A percentile compares a stretch with the other conserved stretches of the same genome.
These are phyloP conservation scores for Xenosphaeropsis pyriputrescens DNA, from an alignment of 2,329 filamentous ascomycete species.

Conservation along the genomic window DNA sequence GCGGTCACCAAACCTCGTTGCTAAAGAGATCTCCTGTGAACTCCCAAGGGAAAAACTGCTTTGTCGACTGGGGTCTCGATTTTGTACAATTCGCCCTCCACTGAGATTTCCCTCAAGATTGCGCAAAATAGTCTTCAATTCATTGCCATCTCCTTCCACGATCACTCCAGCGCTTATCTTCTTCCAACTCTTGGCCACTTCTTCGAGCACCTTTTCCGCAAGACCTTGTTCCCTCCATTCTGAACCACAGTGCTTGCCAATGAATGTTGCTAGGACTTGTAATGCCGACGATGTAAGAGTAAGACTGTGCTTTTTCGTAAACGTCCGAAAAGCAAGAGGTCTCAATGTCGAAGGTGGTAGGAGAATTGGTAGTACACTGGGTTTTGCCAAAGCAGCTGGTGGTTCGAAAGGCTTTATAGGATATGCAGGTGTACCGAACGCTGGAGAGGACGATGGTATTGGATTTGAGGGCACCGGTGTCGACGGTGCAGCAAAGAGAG, in stretches of 20 bases:
- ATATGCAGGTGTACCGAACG: constrained; percentile 76
- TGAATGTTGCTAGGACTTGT: constrained; percentile 72
- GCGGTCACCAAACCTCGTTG: constrained; percentile 40
- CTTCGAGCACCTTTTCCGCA: constrained; percentile 83
- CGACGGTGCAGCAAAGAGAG: constrained; percentile 13
- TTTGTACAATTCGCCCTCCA: constrained; percentile 54
- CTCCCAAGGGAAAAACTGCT: constrained; percentile 48
- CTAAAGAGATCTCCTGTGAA: constrained; percentile 31
- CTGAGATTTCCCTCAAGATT: constrained; percentile 77
- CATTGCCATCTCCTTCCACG: constrained; percentile 65
- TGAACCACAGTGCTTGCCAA: constrained; percentile 86
- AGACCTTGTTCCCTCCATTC: constrained; percentile 94
- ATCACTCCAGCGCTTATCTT: constrained; percentile 78
- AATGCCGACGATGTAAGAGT: constrained; percentile 81
- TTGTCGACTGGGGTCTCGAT: constrained; percentile 43
- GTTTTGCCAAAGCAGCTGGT: constrained; percentile 24
- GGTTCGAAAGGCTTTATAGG: constrained; percentile 30
- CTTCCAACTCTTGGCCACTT: constrained; percentile 86
- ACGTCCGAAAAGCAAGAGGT: constrained; percentile 84
- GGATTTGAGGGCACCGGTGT: constrained; percentile 27
- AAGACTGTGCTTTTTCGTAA: constrained; percentile 94
- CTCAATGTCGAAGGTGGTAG: constrained; percentile 77
- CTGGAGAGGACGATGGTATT: constrained; percentile 78
- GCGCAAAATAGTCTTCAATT: constrained; percentile 71
- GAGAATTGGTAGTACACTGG: constrained; percentile 65